Percentiles rank a stretch among this genome's conserved stretches.
phyloP scores from a whole-genome alignment of 768 basidiomycete species.

The Tephrocybe sp. region DNA sequence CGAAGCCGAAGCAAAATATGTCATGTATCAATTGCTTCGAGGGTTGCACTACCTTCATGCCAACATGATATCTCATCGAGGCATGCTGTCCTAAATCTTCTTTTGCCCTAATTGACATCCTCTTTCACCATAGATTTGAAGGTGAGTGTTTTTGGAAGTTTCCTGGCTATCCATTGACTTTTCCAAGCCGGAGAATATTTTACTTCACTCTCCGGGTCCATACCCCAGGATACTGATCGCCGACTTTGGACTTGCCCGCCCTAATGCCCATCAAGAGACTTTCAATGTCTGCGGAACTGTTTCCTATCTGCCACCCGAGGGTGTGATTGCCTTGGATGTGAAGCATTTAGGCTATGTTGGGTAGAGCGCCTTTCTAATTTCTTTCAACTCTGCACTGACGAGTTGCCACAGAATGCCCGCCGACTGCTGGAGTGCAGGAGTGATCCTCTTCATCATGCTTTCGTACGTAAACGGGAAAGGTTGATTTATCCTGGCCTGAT shows the following conservation, averaged over 20 bases:
- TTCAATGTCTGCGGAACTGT: conserved; percentile 88
- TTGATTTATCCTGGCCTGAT: neutral
- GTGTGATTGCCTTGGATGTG: conserved; percentile 74
- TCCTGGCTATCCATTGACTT: neutral
- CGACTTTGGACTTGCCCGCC: conserved; percentile 84
- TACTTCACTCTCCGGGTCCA: conserved; percentile 75
- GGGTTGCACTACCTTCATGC: conserved; percentile 73
- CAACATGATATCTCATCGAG: conserved; percentile 75
- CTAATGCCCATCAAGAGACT: conserved; percentile 77
- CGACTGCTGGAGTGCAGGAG: conserved; percentile 87
- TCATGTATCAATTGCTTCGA: conserved; percentile 77
- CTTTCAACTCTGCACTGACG: neutral
- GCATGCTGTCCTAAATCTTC: conserved; percentile 31
- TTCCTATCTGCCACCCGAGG: conserved; percentile 84
- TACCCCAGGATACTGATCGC: conserved; percentile 85
- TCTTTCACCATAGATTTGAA: conserved; percentile 20
- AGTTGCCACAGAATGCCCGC: conserved; percentile 66
- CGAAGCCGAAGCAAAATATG: conserved; percentile 83
- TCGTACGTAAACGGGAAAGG: conserved; percentile 49
- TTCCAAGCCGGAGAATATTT: conserved; percentile 77
- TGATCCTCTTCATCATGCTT: conserved; percentile 82
- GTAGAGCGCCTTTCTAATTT: conserved; percentile 22
- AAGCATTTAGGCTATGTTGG: conserved; percentile 69
- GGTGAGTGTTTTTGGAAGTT: conserved; percentile 3
- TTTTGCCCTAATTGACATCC: neutral